Evolutionary conservation across 2,329 filamentous ascomycete genomes (phyloP).

Genomic region (Fusarium floridanum): DNA sequence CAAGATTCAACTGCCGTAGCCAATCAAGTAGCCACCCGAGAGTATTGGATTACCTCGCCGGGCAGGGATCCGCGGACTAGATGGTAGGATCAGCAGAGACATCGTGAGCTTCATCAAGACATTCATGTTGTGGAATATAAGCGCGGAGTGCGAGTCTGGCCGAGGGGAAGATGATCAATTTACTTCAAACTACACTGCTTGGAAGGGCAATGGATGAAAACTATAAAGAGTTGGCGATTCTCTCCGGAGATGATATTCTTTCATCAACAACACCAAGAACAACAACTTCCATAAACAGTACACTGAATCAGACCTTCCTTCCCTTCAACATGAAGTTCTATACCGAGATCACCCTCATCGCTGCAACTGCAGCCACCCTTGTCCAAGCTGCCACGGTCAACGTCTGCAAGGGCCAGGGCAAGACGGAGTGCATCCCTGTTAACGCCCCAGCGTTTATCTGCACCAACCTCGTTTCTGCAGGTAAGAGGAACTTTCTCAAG

Average conservation of each 20-base stretch:
- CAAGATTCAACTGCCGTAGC: background rate
- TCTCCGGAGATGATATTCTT: background rate
- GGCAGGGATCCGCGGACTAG: background rate
- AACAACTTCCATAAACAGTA: background rate
- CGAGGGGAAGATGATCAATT: background rate
- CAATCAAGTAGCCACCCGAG: background rate
- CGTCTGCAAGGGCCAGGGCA: conserved; percentile 6
- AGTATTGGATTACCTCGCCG: background rate
- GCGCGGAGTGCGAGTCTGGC: background rate
- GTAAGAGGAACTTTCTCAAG: background rate
- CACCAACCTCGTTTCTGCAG: background rate
- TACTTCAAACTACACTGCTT: background rate
- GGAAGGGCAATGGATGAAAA: background rate
- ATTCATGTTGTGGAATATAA: background rate
- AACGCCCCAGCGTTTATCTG: background rate
- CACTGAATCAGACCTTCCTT: background rate
- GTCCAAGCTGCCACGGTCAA: conserved; percentile 4
- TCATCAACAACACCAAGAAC: background rate
- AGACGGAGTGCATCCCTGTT: conserved; percentile 4
- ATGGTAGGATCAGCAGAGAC: background rate
- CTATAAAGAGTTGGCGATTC: background rate
- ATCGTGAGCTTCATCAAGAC: background rate
- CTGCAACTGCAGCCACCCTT: background rate
- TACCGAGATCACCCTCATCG: background rate
- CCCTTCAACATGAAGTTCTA: background rate